Evolutionary conservation across 2,329 filamentous ascomycete species (phyloP), one percentile per base, ranked within the genome.

Genomic region (Ophiostoma piceae): DNA sequence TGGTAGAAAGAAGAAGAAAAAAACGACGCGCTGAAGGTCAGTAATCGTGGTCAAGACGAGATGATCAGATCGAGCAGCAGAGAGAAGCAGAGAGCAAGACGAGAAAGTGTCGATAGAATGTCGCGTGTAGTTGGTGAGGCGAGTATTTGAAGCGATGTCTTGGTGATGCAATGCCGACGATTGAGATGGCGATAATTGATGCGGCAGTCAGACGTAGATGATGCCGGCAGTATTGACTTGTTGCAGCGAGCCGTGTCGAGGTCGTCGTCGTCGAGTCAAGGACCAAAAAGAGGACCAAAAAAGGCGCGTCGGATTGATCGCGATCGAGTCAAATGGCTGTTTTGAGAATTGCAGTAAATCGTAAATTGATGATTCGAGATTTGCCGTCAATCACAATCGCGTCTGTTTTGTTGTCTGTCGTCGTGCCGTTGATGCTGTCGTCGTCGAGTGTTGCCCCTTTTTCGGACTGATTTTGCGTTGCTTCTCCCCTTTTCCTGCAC

Each of bases 1-100:
- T 71, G 72, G 68, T 73, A 70, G 32, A 29, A 14, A 29, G 7
- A 19, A 2, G 12, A 37, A 26, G 41, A n/a, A 8, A 16, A 37
- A 57, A 29, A 14, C 26, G 47, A 32, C 35, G 47, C 37, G 43
- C 22, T 8, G 66, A 26, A 29, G 26, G 35, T 35, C 35, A 35
- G 35, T 35, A 35, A 6, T 35, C 35, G 35, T 8, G 35, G 35
- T 8, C 35, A 35, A 35, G 8, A 35, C 26, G 26, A 29, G 26
- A 29, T 29, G 35, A 35, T 35, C 32, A 35, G 35, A 8, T 8
- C 35, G 8, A 35, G 35, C 35, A 35, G 35, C 35, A 35, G 35
- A 35, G 35, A 35, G 8, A 35, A 35, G 35, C 35, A 35, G 35
- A 35, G 32, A 35, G 35, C 35, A 35, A 35, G 35, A 35, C 35